These are phyloP conservation scores for Auricularia heimuer DNA, from an alignment of 768 basidiomycete genomes.

Conservation along the genomic window DNA sequence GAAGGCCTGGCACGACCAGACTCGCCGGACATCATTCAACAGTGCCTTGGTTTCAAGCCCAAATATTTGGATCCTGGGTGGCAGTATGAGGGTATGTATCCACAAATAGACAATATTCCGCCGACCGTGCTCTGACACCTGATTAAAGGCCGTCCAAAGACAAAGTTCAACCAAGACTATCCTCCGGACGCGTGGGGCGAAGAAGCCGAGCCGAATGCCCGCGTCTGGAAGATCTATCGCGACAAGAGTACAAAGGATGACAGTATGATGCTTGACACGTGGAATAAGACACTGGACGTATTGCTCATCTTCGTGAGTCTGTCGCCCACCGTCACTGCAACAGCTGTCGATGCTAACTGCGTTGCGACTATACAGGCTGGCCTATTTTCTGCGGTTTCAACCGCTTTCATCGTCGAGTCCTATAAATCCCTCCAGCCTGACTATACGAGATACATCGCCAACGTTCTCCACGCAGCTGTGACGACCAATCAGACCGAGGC, in stretches of 20 bases:
- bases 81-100: too few relatives aligned
- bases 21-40: too few relatives aligned
- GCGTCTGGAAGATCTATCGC: constrained; percentile 7
- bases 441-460: neutral
- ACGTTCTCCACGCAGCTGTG: neutral
- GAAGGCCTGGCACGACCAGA: too few relatives aligned
- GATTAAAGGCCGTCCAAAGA: neutral
- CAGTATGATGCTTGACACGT: constrained; percentile 1
- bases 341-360: neutral
- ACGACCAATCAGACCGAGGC: neutral
- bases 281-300: constrained; percentile 7
- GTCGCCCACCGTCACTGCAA: too few relatives aligned
- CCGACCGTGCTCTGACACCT: too few relatives aligned
- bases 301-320: constrained; percentile 8
- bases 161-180: neutral
- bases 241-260: constrained; percentile 5
- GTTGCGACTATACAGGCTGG: constrained; percentile 1
- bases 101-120: too few relatives aligned
- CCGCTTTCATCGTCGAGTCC: constrained; percentile 5
- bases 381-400: constrained; percentile 7
- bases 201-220: constrained; percentile 8
- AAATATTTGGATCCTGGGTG: too few relatives aligned
- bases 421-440: constrained; percentile 2
- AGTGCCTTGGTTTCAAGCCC: too few relatives aligned
- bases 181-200: constrained; percentile 5